phyloP scores from a whole-genome alignment of 2,329 filamentous ascomycete genomes.

The Fusarium pseudocircinatum region DNA sequence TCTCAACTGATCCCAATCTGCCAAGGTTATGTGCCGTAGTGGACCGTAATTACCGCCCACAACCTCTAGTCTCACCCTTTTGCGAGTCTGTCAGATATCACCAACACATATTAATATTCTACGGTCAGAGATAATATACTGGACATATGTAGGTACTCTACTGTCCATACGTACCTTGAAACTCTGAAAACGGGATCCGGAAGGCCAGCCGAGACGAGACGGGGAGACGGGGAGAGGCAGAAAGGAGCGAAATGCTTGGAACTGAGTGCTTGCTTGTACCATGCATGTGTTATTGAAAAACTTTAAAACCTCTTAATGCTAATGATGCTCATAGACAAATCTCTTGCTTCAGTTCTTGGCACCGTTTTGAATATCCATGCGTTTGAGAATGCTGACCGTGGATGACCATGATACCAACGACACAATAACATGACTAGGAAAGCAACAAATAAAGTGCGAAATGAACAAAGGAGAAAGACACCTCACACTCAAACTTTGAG shows the following conservation, averaged over 20 bases:
- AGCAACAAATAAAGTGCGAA: constrained; percentile 8
- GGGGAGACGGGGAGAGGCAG: not conserved
- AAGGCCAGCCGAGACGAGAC: not conserved
- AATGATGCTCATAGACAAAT: not conserved
- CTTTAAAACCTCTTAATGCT: not conserved
- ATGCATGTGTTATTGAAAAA: not conserved
- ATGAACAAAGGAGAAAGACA: not conserved
- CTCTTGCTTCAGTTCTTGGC: not conserved
- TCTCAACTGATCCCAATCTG: not conserved
- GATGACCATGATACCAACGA: constrained; percentile 2
- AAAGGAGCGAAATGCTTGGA: not conserved
- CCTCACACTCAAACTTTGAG: not conserved
- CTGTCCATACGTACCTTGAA: not conserved
- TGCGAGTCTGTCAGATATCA: constrained; percentile 22
- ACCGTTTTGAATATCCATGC: constrained; percentile 7
- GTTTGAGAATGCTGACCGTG: constrained; percentile 26
- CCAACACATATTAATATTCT: not conserved
- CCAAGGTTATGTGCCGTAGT: constrained; percentile 2
- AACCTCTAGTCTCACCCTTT: not conserved
- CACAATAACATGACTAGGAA: not conserved
- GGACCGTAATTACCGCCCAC: not conserved
- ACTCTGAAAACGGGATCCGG: not conserved
- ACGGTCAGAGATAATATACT: not conserved
- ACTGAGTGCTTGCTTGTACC: constrained; percentile 6
- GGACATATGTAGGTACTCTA: not conserved